Evolutionary conservation across 75 land plant species (phyloP).

Genomic region (Selaginella tamariscina): DNA sequence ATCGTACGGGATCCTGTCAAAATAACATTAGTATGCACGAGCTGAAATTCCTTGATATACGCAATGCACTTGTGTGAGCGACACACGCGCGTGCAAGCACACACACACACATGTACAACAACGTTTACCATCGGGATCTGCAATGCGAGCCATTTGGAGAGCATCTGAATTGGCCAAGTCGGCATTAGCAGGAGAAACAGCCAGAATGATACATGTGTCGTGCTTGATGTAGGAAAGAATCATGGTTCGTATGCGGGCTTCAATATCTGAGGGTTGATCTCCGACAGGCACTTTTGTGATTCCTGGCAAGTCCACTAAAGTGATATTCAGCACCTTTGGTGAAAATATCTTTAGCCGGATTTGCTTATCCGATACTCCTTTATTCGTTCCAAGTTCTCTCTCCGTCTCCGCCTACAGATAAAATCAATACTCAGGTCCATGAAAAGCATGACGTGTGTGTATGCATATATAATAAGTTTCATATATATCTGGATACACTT

Average conservation of each 20-base stretch:
- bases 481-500: neutral
- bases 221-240: constrained; percentile 36
- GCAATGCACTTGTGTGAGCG: too few relatives aligned
- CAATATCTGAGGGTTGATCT: constrained; percentile 38
- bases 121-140: constrained; percentile 43
- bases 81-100: too few relatives aligned
- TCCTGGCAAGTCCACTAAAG: constrained; percentile 36
- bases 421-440: neutral
- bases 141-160: constrained; percentile 38
- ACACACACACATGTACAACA: too few relatives aligned
- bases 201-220: constrained; percentile 40
- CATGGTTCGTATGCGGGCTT: constrained; percentile 36
- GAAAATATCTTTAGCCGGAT: constrained; percentile 35
- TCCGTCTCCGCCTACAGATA: constrained; percentile 36
- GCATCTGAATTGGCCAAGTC: constrained; percentile 42
- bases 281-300: constrained; percentile 41
- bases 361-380: constrained; percentile 38
- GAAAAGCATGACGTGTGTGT: neutral
- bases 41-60: neutral
- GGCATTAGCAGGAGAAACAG: constrained; percentile 41
- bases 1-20: constrained; percentile 35
- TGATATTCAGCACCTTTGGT: constrained; percentile 34
- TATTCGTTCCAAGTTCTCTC: constrained; percentile 31
- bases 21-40: neutral
- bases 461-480: neutral